phyloP scores from a whole-genome alignment of 768 basidiomycete genomes.

The Boletellus sp. region DNA sequence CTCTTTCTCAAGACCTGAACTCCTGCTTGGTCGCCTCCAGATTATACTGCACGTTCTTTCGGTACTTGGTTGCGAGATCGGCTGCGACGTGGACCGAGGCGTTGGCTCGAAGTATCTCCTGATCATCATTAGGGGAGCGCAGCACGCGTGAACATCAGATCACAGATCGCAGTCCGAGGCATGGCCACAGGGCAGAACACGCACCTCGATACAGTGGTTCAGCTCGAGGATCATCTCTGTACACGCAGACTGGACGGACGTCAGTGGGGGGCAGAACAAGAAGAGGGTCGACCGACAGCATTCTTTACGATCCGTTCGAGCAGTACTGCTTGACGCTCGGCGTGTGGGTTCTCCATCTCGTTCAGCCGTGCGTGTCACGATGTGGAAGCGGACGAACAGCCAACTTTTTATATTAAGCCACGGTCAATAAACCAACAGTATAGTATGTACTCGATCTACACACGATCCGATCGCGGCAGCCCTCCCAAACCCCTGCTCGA shows the following conservation, averaged over 20 bases:
- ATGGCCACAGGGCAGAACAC: slow-evolving; percentile 23
- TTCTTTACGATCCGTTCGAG: slow-evolving; percentile 91
- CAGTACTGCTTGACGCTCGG: slow-evolving; percentile 86
- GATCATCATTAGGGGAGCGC: background rate
- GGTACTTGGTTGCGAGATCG: slow-evolving; percentile 81
- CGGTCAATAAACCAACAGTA: too few relatives aligned
- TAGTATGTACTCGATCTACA: background rate
- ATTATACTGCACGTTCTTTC: slow-evolving; percentile 92
- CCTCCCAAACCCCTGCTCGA: slow-evolving; percentile 20
- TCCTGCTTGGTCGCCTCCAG: slow-evolving; percentile 62
- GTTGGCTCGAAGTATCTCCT: slow-evolving; percentile 83
- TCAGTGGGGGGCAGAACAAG: background rate
- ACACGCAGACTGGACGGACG: slow-evolving; percentile 69
- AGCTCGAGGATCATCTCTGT: slow-evolving; percentile 87
- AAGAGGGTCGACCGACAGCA: slow-evolving; percentile 48
- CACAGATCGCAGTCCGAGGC: background rate
- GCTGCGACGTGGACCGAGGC: slow-evolving; percentile 75
- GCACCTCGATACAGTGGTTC: slow-evolving; percentile 82
- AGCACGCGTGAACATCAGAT: background rate
- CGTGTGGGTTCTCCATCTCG: slow-evolving; percentile 91
- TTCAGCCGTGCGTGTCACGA: slow-evolving; percentile 6
- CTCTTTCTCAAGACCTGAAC: slow-evolving; percentile 1
- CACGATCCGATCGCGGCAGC: background rate
- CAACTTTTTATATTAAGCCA: too few relatives aligned
- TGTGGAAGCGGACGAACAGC: too few relatives aligned